Base-by-base conservation (phyloP, 148 eudicot genomes). In the Gaultheria prostrata region DNA sequence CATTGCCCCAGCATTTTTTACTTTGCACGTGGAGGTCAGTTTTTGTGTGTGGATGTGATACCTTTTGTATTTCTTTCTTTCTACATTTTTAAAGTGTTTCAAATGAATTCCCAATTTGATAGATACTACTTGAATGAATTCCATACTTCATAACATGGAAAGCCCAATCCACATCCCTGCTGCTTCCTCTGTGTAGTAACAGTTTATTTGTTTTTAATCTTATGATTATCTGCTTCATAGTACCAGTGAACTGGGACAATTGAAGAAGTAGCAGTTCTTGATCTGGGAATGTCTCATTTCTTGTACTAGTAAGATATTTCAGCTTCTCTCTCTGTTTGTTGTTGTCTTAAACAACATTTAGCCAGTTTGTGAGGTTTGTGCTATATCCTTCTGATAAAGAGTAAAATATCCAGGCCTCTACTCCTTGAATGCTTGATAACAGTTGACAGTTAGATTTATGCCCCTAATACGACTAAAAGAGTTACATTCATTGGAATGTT, bases 21-120 rank as follows among this genome's bases (percentile, higher is more conserved):
- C 11, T 72, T 72, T 85, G 39, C 56, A 61, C 49, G 20, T 28
- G 26, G 46, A 80, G 83, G 86, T 85, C 80, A 82, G 82, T 33
- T 39, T 59, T 59, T 77, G 35, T 17, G 71, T 30, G 35, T 14
- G 18, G 75, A 28, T 84, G 82, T 76, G 76, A 24, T 86, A 77
- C 76, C 77, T 82, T 20, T 39, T 86, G 61, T 67, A 57, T 72
- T 78, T 71, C 49, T 54, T 77, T 70, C 51, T 65, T 78, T 76
- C 85, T 82, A 78, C 71, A 26, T 85, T 33, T 85, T 35, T 53
- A 13, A 7, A 76, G 54, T 14, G 32, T 8, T 28, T 45, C 1
- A 21, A 48, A 8, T 63, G 70, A 10, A 24, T 24, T 63, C 32
- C 70, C 30, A 24, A n/a, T 59, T 24, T 24, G 70, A 63, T 63